Conservation (phyloP, 1,284 basidiomycete species). For the Cutaneotrichosporon dermatis region DNA sequence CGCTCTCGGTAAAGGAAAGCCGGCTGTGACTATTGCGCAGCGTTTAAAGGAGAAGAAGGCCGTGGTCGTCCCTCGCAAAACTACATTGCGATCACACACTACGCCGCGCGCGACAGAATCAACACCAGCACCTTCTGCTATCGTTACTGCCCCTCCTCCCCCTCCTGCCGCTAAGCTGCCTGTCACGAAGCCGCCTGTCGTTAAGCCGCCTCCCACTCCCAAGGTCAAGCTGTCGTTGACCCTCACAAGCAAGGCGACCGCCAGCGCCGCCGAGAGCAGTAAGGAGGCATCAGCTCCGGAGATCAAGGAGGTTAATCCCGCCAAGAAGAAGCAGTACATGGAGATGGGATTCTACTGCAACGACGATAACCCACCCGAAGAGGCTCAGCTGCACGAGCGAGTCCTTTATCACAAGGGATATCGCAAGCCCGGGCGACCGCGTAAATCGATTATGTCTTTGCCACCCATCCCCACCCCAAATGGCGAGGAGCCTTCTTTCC, state of each 20-base stretch:
- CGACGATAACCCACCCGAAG: constrained; percentile 26
- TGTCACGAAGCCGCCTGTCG: no score
- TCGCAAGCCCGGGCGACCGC: constrained; percentile 9
- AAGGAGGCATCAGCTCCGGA: constrained; percentile 7
- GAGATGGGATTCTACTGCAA: constrained; percentile 41
- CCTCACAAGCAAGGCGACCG: not conserved
- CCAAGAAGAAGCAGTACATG: constrained; percentile 36
- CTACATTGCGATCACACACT: constrained; percentile 9
- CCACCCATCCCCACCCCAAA: constrained; percentile 7
- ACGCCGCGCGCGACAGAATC: not conserved
- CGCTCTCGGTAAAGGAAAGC: not conserved
- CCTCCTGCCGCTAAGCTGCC: not conserved
- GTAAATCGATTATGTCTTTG: not conserved
- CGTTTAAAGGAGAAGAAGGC: constrained; percentile 9
- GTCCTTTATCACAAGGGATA: constrained; percentile 15
- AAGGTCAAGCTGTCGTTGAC: not conserved
- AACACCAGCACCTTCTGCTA: not conserved
- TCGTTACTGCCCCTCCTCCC: not conserved
- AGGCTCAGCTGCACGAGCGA: constrained; percentile 30
- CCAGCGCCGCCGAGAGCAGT: not conserved
- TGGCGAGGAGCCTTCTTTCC: constrained; percentile 22
- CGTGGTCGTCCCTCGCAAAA: constrained; percentile 8
- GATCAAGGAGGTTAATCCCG: constrained; percentile 8
- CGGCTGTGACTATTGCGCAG: not conserved
- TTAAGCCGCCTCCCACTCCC: no score